Base-by-base conservation (phyloP, 495 filamentous ascomycete genomes). In the Neurospora intermedia region DNA sequence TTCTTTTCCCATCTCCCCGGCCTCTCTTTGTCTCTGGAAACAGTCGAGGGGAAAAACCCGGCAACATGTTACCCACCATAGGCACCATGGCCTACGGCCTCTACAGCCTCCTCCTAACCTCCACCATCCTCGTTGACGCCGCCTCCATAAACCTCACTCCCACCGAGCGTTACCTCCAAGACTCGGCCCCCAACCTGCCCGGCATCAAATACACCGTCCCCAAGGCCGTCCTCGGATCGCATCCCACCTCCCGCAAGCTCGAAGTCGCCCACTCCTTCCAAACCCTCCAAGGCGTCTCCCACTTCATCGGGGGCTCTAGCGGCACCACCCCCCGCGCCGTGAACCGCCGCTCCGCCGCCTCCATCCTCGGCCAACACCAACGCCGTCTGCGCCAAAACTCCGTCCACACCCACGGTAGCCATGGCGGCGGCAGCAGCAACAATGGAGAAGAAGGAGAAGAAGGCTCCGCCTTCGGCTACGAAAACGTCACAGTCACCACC, bases 401-500 rank as follows among this genome's bases (percentile, higher is more conserved):
- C 23, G 3, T 62, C 0, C 54, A 13, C 15, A 18, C 23, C 54
- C 2, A 5, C 13, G 3, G 9, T 46, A 8, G 43, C 43, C 43
- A 46, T 10, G 43, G 43, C 8, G 1, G 8, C 8, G 45, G n/a
- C n/a, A n/a, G n/a, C n/a, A n/a, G n/a, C n/a, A n/a, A n/a, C n/a
- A n/a, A n/a, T n/a, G n/a, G n/a, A n/a, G n/a, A n/a, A n/a, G n/a
- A n/a, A n/a, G n/a, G 35, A 38, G 48, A 69, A 8, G 43, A 31
- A 8, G 54, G 31, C 0, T 35, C 23, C 4, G 78, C 76, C 11
- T 73, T 54, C 54, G 78, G 80, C 43, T 84, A 81, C 77, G 74
- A 81, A 71, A 85, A 85, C 76, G 75, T 85, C 16, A 80, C 82
- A 7, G 43, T 79, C 1, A 77, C 81, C 9, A 81, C 76, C 27